Percentiles rank a stretch among this genome's conserved stretches.
Evolutionary conservation across 179 eudicot species (phyloP).

Genomic region (Beta corolliflora): DNA sequence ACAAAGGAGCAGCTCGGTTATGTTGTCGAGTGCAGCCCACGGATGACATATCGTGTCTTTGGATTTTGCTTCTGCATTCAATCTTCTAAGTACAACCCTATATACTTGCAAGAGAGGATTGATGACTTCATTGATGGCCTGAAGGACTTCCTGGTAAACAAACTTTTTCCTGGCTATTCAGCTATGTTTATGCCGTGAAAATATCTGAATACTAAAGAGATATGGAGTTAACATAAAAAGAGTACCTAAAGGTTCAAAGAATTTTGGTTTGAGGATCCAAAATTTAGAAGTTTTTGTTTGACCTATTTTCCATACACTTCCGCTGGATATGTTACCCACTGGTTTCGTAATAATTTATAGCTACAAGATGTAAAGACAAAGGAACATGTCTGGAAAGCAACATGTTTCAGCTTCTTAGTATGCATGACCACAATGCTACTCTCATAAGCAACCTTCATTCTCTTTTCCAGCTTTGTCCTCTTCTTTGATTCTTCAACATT

Average conservation of each 20-base stretch:
- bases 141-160: constrained; percentile 72
- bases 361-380: not conserved
- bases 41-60: constrained; percentile 74
- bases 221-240: not conserved
- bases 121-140: constrained; percentile 72
- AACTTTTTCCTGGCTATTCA: constrained; percentile 3
- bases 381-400: not conserved
- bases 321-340: not conserved
- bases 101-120: constrained; percentile 79
- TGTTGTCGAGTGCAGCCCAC: constrained; percentile 80
- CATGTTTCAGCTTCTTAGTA: not conserved
- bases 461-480: not conserved
- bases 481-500: not conserved
- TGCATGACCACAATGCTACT: not conserved
- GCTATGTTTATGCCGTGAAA: constrained; percentile 5
- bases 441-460: not conserved
- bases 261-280: not conserved
- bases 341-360: not conserved
- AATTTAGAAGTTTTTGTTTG: not conserved
- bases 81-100: constrained; percentile 80
- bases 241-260: not conserved
- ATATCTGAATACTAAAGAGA: not conserved
- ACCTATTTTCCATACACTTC: not conserved
- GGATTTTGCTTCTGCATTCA: constrained; percentile 96
- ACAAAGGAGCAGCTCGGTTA: constrained; percentile 99